Base-by-base conservation (phyloP, 495 filamentous ascomycete genomes). In the Hypoxylon intermedium region DNA sequence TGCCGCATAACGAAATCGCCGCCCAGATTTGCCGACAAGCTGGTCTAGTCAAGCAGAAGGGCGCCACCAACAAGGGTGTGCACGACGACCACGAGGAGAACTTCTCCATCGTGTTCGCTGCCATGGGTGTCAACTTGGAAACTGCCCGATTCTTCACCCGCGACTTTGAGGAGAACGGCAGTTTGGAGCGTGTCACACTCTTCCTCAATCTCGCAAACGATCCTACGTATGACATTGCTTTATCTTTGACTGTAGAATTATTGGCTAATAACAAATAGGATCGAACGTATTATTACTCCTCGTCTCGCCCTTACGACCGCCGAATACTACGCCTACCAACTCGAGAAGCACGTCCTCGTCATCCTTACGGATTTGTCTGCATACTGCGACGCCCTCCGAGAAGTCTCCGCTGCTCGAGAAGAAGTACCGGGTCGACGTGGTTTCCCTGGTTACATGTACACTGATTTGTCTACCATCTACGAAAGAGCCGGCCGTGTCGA, bases 401-500 rank as follows among this genome's bases (percentile, higher is more conserved):
- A 97, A 75, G 93, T 97, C 36, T 99, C 95, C 12, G 92, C 95
- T 40, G 95, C 95, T 34, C 85, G 95, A 77, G 95, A 99, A 84
- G 95, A 99, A 89, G 95, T 99, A 37, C 95, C 95, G 54, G 95
- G 95, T 82, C 93, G 95, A 76, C 92, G 95, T 84, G 95, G 95
- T 82, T 99, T 96, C 81, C 95, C 95, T 45, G 95, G 95, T 91
- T 99, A 99, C 83, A 99, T 99, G 95, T 99, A 99, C 82, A 99
- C 95, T 52, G 95, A 99, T 87, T 89, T 99, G 85, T 96, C 95
- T 43, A 99, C 95, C 67, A 94, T 99, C 68, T 99, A 99, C 80
- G 95, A 99, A 76, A 92, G 95, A 80, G 95, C 95, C 69, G 95
- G 95, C 68, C 95, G 95, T 87, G 95, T 99, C 23, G 83, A 95